Evolutionary conservation across 1,139 yeast species (phyloP), one percentile per base, ranked within the genome.

Genomic region (Kodamaea suecica): DNA sequence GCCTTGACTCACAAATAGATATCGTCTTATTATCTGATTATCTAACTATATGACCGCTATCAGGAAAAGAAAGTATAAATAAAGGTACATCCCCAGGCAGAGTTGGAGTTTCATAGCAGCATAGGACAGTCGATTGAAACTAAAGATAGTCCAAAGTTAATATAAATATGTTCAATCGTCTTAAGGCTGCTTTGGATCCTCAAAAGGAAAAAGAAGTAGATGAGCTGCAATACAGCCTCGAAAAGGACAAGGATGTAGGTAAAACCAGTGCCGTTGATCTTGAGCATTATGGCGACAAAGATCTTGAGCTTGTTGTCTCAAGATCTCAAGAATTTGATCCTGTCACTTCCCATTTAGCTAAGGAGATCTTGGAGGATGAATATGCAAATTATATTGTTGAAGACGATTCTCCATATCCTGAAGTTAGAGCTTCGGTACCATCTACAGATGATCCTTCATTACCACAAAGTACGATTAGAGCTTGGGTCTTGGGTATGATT

Each of bases 351-450:
- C 40, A 50, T 27, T 31, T 45, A 23, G 30, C 31, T 8, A 23
- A 35, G 23, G 47, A 45, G 9, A 42, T 51, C 26, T 57, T 56
- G 17, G 56, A 52, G 23, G 75, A 69, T 44, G 73, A 65, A 12
- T 70, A 70, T 48, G 67, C 78, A 33, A 70, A 66, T 40, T 49
- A 64, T 27, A 45, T 47, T 11, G 70, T 66, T 20, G 72, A 66
- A 48, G 71, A 76, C 48, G 80, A 80, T 49, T 76, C 82, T 14
- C 81, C 84, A 6, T 78, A 76, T 51, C 78, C 84, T 0, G 86
- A 80, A 52, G 87, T 80, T 27, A 68, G 86, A 50, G 84, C 84
- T 4, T 71, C 84, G 4, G 84, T 80, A 26, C 83, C 84, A 2
- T 70, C 79, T 24, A 59, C 66, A 17, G 86, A 80, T 51, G 81